Percentiles rank a stretch among this genome's conserved stretches.
Conservation (phyloP, 2,329 filamentous ascomycete genomes). For the Hypoxylon sp. region DNA sequence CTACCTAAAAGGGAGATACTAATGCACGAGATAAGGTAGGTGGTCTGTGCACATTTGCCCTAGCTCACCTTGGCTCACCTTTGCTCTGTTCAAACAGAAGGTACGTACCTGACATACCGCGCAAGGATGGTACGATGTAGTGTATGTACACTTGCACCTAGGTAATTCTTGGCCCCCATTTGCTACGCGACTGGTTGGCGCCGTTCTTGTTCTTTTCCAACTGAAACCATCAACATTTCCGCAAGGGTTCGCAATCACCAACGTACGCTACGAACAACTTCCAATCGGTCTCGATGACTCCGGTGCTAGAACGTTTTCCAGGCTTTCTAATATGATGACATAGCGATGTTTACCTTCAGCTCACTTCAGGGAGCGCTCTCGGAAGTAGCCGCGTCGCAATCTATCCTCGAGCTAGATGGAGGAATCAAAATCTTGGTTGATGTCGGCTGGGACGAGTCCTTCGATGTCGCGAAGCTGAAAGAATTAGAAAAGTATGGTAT, state of each 20-base stretch:
- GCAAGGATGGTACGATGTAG: not conserved
- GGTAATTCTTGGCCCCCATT: conserved; percentile 14
- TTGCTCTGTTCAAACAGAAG: not conserved
- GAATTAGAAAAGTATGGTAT: conserved; percentile 86
- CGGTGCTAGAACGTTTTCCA: not conserved
- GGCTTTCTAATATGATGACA: conserved; percentile 38
- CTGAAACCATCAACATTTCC: conserved; percentile 9
- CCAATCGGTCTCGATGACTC: not conserved
- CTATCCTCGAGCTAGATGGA: conserved; percentile 95
- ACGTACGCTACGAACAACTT: not conserved
- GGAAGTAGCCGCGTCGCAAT: conserved; percentile 87
- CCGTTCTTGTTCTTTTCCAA: conserved; percentile 21
- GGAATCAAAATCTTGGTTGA: conserved; percentile 96
- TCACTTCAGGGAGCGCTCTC: conserved; percentile 92
- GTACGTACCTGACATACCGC: conserved; percentile 5
- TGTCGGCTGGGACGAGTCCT: conserved; percentile 94
- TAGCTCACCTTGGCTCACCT: conserved; percentile 3
- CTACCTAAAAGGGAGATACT: conserved; percentile 10
- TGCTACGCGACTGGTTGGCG: conserved; percentile 36
- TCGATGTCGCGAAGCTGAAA: conserved; percentile 83
- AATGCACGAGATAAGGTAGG: not conserved
- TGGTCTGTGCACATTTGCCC: not conserved
- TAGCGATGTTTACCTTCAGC: conserved; percentile 93
- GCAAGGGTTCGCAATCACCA: not conserved
- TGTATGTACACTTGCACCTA: not conserved